Base-by-base conservation (phyloP, 306 rosid genomes). In the Cucurbita moschata region DNA sequence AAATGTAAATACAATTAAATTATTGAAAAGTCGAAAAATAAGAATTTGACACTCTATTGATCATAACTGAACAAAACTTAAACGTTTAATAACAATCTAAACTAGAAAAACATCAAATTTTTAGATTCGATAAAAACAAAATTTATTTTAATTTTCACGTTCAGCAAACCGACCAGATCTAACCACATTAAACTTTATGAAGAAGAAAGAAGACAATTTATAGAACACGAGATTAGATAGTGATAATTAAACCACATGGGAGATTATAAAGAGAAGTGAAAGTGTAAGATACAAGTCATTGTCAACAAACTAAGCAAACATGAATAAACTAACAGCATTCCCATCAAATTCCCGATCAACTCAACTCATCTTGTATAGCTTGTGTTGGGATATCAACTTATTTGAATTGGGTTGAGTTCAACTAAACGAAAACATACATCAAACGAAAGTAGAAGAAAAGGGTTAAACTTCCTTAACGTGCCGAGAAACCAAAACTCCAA, bases 201-300 rank as follows among this genome's bases (percentile, higher is more conserved):
- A 54, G 15, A 58, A 4, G 5, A 62, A 53, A 53, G 5, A 62
- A 35, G 16, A 21, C 19, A 66, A 44, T 39, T 43, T 19, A 67
- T 6, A 0, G 2, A 44, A 46, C 0, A 67, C 46, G 55, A 43
- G 72, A 44, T 67, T 67, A 19, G 55, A 40, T 46, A 44, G 38
- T 4, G 72, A 67, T 67, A 21, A 67, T 67, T 13, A 13, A 12
- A 67, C 38, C 72, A 67, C 55, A 67, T 67, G 72, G 39, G 54
- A 16, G 18, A 42, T 46, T 46, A 67, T 46, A 13, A 67, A 66
- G 8, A 44, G 10, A 66, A 21, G 55, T 19, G 55, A 49, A 44
- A 67, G 72, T 67, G 72, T 67, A 67, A 67, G 19, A 67, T 44
- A 46, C 16, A 67, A 67, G 72, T 67, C 56, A 43, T 19, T n/a